A percentile compares a stretch with the other conserved stretches of the same genome.
phyloP scores from a whole-genome alignment of 2,329 filamentous ascomycete species.

The Camptophora hylomeconis region DNA sequence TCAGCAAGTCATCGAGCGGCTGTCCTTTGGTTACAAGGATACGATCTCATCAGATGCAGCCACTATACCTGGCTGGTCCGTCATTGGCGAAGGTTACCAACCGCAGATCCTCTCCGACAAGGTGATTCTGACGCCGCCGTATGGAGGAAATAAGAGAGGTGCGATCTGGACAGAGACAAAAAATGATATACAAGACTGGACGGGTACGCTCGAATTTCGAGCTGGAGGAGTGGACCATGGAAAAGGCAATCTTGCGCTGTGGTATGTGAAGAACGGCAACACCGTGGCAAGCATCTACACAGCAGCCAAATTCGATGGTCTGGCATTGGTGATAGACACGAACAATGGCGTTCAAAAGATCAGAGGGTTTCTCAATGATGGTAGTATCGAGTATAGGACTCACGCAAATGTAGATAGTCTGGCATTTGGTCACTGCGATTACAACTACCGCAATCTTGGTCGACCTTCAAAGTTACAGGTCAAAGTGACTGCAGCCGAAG shows the following conservation, averaged over 20 bases:
- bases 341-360: conserved; percentile 67
- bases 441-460: conserved; percentile 82
- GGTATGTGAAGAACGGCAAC: conserved; percentile 65
- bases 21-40: conserved; percentile 17
- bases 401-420: conserved; percentile 69
- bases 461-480: conserved; percentile 69
- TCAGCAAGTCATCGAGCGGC: conserved; percentile 13
- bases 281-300: conserved; percentile 72
- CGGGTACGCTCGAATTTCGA: conserved; percentile 74
- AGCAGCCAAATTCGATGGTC: conserved; percentile 72
- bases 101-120: conserved; percentile 69
- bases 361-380: conserved; percentile 89
- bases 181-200: conserved; percentile 51
- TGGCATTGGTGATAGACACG: conserved; percentile 74
- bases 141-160: conserved; percentile 72
- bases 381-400: conserved; percentile 61
- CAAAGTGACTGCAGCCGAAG: conserved; percentile 44
- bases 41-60: conserved; percentile 43
- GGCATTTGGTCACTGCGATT: conserved; percentile 86
- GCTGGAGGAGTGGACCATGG: conserved; percentile 74
- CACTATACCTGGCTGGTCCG: conserved; percentile 42
- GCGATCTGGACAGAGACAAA: conserved; percentile 63
- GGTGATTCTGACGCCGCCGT: conserved; percentile 77
- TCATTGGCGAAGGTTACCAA: conserved; percentile 41
- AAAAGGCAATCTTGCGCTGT: conserved; percentile 83